Percentiles rank a stretch among this genome's conserved stretches.
Evolutionary conservation across 108 stramenopile genomes (phyloP).

Genomic region (Parietichytrium sp.): DNA sequence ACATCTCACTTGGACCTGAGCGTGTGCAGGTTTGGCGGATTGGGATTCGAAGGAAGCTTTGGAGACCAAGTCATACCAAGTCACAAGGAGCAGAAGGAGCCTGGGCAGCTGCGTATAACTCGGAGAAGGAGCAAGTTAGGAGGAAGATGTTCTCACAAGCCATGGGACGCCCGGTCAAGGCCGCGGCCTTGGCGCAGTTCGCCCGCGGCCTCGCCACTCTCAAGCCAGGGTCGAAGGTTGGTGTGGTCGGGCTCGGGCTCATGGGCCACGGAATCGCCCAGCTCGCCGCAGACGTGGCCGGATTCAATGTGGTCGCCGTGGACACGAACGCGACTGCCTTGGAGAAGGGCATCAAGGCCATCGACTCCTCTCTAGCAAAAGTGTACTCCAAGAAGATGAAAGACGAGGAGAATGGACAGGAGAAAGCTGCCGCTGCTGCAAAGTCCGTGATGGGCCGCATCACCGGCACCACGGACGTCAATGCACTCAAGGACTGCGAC

Average conservation of each 20-base stretch:
- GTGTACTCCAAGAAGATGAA: conserved; percentile 65
- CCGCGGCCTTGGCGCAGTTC: too few species aligned
- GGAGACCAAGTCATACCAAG: too few species aligned
- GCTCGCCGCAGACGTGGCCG: conserved; percentile 68
- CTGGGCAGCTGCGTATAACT: too few species aligned
- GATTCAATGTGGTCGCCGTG: conserved; percentile 61
- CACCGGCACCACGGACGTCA: conserved; percentile 76
- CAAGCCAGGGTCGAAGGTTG: conserved; percentile 58
- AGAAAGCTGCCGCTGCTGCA: conserved; percentile 56
- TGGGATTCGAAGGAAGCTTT: too few species aligned
- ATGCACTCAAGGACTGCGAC: conserved; percentile 72
- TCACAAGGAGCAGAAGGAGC: too few species aligned
- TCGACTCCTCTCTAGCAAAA: conserved; percentile 48
- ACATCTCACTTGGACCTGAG: too few species aligned
- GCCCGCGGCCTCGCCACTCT: too few species aligned
- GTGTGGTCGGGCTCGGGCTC: conserved; percentile 92
- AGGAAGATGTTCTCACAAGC: too few species aligned
- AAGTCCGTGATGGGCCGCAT: conserved; percentile 61
- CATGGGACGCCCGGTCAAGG: too few species aligned
- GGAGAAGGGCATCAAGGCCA: conserved; percentile 49
- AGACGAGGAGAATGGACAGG: conserved; percentile 66
- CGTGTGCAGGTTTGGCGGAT: too few species aligned
- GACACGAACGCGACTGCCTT: conserved; percentile 50
- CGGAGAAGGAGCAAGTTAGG: too few species aligned
- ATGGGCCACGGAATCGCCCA: conserved; percentile 97